Evolutionary conservation across 2,329 filamentous ascomycete genomes (phyloP).

Genomic region (Tolypocladium endophyticum): DNA sequence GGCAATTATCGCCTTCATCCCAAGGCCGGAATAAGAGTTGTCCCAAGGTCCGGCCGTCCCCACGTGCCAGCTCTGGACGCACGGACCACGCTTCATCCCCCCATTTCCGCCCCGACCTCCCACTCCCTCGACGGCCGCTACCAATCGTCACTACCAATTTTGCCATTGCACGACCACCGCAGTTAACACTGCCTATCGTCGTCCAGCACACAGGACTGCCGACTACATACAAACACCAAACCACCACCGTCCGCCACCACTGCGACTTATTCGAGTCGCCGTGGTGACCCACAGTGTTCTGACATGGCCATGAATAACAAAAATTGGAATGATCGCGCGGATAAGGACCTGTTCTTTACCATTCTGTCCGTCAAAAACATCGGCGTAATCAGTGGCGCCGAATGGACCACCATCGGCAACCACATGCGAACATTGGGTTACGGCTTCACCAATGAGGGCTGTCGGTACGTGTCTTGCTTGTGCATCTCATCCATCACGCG

Average conservation of each 20-base stretch:
- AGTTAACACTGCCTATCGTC: conserved; percentile 25
- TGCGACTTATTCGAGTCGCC: not conserved
- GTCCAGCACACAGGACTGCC: not conserved
- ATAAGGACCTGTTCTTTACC: conserved; percentile 54
- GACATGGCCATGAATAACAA: conserved; percentile 37
- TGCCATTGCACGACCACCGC: conserved; percentile 20
- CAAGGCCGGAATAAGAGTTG: conserved; percentile 6
- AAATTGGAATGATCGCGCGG: conserved; percentile 51
- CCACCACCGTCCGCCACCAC: conserved; percentile 1
- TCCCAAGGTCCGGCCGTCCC: conserved; percentile 2
- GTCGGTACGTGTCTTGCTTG: conserved; percentile 38
- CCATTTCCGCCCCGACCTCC: conserved; percentile 11
- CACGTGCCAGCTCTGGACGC: conserved; percentile 8
- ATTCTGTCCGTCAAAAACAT: conserved; percentile 54
- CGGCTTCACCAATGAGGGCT: conserved; percentile 54
- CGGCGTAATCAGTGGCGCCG: conserved; percentile 49
- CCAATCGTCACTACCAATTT: conserved; percentile 32
- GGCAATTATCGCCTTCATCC: not conserved
- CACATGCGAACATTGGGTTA: conserved; percentile 49
- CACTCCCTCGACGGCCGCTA: conserved; percentile 9
- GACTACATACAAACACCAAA: not conserved
- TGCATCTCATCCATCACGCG: not conserved
- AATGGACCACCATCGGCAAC: conserved; percentile 53
- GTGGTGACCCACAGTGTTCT: conserved; percentile 3
- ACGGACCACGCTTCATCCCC: conserved; percentile 14